A percentile compares a stretch with the other conserved stretches of the same genome.
phyloP scores from a whole-genome alignment of 768 basidiomycete species.

The Exidia glandulosa region DNA sequence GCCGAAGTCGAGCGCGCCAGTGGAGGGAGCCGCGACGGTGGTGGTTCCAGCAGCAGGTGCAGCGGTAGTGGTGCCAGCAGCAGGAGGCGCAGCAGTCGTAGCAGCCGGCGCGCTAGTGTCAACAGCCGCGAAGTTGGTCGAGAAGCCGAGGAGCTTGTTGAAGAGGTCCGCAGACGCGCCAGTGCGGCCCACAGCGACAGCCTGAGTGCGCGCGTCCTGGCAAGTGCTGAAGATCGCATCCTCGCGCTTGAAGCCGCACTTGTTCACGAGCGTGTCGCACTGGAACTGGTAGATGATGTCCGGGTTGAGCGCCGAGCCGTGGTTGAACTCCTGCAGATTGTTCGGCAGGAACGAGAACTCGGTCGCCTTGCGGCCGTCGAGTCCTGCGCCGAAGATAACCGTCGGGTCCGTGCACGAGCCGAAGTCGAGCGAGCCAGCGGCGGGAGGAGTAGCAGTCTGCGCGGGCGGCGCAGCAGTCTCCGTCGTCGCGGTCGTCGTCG shows the following conservation, averaged over 20 bases:
- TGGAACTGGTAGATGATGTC: constrained; percentile 49
- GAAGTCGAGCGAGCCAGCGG: constrained; percentile 21
- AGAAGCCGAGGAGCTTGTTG: constrained; percentile 8
- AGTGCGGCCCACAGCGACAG: background rate
- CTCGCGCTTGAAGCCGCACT: constrained; percentile 23
- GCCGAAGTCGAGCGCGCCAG: constrained; percentile 5
- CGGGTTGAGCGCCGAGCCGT: constrained; percentile 35
- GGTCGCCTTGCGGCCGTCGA: constrained; percentile 44
- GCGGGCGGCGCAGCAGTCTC: background rate
- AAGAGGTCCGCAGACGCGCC: constrained; percentile 9
- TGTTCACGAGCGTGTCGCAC: constrained; percentile 43
- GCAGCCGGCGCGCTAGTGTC: constrained; percentile 17
- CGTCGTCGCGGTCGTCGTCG: constrained; percentile 4
- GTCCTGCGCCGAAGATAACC: constrained; percentile 44
- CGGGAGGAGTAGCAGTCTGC: constrained; percentile 7
- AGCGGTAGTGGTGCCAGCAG: constrained; percentile 6
- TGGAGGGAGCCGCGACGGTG: background rate
- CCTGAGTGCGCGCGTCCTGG: background rate
- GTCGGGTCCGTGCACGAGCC: constrained; percentile 43
- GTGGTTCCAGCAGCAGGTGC: constrained; percentile 1
- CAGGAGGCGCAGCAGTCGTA: background rate
- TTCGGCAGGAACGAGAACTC: constrained; percentile 23
- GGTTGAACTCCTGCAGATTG: background rate
- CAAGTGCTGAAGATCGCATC: background rate
- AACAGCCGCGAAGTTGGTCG: constrained; percentile 17